Conservation (phyloP, 164 flowering plant species). For the Taxillus chinensis region DNA sequence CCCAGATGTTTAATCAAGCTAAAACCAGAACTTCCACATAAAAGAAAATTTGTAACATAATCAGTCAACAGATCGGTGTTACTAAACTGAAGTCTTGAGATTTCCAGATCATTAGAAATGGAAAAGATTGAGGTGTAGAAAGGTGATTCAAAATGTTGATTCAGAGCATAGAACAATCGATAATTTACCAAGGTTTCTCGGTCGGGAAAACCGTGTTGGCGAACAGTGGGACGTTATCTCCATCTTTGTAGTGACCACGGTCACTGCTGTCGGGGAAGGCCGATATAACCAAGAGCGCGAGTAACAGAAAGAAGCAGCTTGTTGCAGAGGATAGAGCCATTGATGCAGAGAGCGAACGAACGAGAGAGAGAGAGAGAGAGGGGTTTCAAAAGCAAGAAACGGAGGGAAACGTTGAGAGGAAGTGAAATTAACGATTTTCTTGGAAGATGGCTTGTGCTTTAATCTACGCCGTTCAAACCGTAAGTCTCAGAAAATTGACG, state of each 20-base stretch:
- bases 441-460: neutral
- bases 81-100: too few species aligned
- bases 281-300: neutral
- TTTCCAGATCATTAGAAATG: too few species aligned
- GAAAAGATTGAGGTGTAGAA: neutral
- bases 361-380: slow-evolving; percentile 1
- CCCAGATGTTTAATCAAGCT: too few species aligned
- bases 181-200: neutral
- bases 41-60: too few species aligned
- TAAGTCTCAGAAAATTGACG: too few species aligned
- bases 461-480: too few species aligned
- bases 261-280: neutral
- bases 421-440: neutral
- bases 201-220: neutral
- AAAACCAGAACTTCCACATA: too few species aligned
- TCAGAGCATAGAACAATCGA: neutral
- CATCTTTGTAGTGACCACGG: neutral
- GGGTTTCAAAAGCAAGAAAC: neutral
- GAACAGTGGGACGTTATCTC: neutral
- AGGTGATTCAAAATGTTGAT: too few species aligned
- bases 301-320: neutral
- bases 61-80: too few species aligned
- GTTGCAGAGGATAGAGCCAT: neutral
- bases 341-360: neutral
- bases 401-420: neutral